A percentile compares a stretch with the other conserved stretches of the same genome.
These are phyloP conservation scores for Sporormia fimetaria DNA, from an alignment of 495 filamentous ascomycete species.

Conservation along the genomic window DNA sequence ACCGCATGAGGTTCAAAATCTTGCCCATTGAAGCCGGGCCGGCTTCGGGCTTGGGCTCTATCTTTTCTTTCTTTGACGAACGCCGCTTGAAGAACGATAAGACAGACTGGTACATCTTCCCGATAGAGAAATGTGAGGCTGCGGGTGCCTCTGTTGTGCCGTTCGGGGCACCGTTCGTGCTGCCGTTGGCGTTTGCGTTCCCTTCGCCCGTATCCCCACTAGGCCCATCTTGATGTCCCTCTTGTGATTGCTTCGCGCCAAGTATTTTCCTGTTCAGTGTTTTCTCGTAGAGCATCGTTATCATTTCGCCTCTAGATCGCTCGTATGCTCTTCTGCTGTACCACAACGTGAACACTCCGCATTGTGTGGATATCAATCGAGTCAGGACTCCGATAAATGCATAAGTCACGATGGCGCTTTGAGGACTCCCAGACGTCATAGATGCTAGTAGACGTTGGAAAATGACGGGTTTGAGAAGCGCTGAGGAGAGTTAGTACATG, in stretches of 20 bases:
- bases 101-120: neutral
- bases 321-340: conserved; percentile 66
- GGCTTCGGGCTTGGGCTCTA: conserved; percentile 30
- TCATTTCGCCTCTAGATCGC: conserved; percentile 68
- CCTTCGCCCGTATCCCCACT: conserved; percentile 6
- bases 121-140: neutral
- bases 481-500: conserved; percentile 18
- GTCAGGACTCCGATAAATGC: conserved; percentile 48
- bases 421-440: conserved; percentile 43
- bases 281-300: conserved; percentile 82
- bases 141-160: neutral
- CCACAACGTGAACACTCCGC: conserved; percentile 60
- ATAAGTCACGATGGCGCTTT: conserved; percentile 51
- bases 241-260: conserved; percentile 32
- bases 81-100: neutral
- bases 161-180: conserved; percentile 14
- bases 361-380: conserved; percentile 52
- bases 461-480: conserved; percentile 53
- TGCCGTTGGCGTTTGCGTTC: conserved; percentile 27
- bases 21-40: conserved; percentile 69
- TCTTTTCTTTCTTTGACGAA: conserved; percentile 7
- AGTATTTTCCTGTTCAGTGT: conserved; percentile 64
- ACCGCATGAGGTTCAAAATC: conserved; percentile 68
- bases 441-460: conserved; percentile 60
- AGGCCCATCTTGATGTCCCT: conserved; percentile 6